Evolutionary conservation across 2,329 filamentous ascomycete genomes (phyloP).

Genomic region (Fusarium secorum): DNA sequence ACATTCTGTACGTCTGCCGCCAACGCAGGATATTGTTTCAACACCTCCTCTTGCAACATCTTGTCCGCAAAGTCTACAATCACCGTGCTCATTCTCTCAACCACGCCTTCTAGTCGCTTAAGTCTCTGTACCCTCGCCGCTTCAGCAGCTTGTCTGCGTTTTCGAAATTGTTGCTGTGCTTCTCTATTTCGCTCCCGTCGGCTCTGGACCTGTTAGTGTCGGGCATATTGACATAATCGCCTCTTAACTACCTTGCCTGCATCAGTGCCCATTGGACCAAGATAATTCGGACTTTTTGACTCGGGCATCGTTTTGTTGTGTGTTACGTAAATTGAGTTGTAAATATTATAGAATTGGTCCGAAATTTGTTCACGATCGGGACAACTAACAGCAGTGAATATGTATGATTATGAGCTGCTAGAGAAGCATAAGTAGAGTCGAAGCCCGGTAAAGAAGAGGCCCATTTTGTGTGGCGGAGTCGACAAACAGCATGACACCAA

Average conservation of each 20-base stretch:
- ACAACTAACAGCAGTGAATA: not conserved
- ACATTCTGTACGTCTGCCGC: not conserved
- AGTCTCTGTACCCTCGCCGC: not conserved
- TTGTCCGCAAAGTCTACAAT: conserved; percentile 10
- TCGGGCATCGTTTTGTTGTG: not conserved
- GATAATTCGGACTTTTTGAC: not conserved
- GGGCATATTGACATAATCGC: not conserved
- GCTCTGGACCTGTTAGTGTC: not conserved
- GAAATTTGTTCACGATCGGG: not conserved
- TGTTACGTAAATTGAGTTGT: not conserved
- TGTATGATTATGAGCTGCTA: not conserved
- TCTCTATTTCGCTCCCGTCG: conserved; percentile 15
- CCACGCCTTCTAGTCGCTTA: not conserved
- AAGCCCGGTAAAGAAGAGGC: not conserved
- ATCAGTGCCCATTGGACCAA: not conserved
- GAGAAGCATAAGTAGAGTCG: not conserved
- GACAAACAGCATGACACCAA: not conserved
- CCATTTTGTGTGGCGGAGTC: not conserved
- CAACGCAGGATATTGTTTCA: not conserved
- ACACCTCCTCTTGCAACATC: conserved; percentile 1
- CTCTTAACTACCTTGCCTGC: not conserved
- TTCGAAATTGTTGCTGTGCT: conserved; percentile 14
- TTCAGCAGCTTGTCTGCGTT: conserved; percentile 6
- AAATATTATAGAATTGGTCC: not conserved
- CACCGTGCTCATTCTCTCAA: conserved; percentile 11